Percentiles rank a stretch among this genome's conserved stretches.
Evolutionary conservation across 805 yeast species (phyloP).

Genomic region (Barnettozyma botsteinii): DNA sequence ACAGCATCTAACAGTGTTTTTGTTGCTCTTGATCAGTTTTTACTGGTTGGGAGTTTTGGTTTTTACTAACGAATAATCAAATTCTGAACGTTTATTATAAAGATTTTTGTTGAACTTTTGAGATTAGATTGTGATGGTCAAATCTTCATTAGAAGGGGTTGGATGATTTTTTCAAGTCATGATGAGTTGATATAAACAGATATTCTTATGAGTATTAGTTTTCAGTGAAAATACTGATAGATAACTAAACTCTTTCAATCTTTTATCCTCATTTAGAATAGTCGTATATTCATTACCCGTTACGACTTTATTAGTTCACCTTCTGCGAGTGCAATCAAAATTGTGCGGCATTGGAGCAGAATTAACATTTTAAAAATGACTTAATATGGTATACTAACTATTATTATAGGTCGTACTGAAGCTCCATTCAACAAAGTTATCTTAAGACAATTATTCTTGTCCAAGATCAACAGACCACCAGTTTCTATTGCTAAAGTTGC

Average conservation of each 20-base stretch:
- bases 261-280: constrained; percentile 5
- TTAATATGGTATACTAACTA: constrained; percentile 31
- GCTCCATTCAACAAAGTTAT: constrained; percentile 98
- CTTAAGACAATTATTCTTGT: constrained; percentile 90
- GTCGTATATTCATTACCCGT: constrained; percentile 1
- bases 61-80: constrained; percentile 7
- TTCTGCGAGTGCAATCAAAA: constrained; percentile 36
- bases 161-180: neutral
- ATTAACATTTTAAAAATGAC: constrained; percentile 12
- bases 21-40: constrained; percentile 3
- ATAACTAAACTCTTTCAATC: neutral
- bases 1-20: constrained; percentile 1
- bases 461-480: constrained; percentile 99
- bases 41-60: constrained; percentile 8
- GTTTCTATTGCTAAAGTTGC: constrained; percentile 91
- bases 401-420: constrained; percentile 84
- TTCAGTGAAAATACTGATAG: neutral
- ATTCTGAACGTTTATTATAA: neutral
- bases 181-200: constrained; percentile 7
- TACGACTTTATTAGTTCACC: constrained; percentile 1
- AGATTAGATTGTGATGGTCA: constrained; percentile 87
- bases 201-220: neutral
- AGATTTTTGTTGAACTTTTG: constrained; percentile 27
- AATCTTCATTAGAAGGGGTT: constrained; percentile 1
- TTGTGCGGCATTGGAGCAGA: constrained; percentile 47